A percentile compares a stretch with the other conserved stretches of the same genome.
phyloP scores from a whole-genome alignment of 805 yeast genomes.

The Vanderwaltozyma tropicalis region DNA sequence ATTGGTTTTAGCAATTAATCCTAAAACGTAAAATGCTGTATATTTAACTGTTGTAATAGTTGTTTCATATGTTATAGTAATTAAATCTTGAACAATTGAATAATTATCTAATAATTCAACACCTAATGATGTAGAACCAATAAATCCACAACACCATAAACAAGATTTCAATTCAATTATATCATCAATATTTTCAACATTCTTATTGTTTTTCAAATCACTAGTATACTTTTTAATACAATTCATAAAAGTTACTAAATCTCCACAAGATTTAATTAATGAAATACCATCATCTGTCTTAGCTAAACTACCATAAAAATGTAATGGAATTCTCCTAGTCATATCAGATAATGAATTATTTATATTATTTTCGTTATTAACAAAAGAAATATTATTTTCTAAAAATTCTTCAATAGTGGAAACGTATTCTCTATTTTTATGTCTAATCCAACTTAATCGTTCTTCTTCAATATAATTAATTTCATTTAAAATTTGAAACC shows the following conservation, averaged over 20 bases:
- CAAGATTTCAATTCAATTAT: constrained; percentile 54
- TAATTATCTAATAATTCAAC: constrained; percentile 46
- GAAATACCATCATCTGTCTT: constrained; percentile 72
- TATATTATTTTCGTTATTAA: neutral
- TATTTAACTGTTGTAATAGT: constrained; percentile 56
- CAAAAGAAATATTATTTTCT: constrained; percentile 7
- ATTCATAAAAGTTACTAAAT: constrained; percentile 32
- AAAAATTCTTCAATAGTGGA: constrained; percentile 35
- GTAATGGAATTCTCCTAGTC: constrained; percentile 37
- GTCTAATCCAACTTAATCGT: constrained; percentile 55
- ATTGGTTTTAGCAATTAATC: constrained; percentile 57
- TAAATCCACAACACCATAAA: constrained; percentile 80
- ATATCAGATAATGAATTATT: neutral
- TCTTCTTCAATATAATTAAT: constrained; percentile 54
- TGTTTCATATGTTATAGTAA: constrained; percentile 38
- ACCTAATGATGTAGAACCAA: constrained; percentile 66
- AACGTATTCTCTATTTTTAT: constrained; percentile 38
- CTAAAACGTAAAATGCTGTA: constrained; percentile 67
- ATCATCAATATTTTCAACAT: constrained; percentile 22
- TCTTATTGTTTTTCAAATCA: constrained; percentile 7
- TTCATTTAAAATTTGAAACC: constrained; percentile 54
- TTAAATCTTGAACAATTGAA: constrained; percentile 43
- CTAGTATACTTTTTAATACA: constrained; percentile 26
- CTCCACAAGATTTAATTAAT: constrained; percentile 43
- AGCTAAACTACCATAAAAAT: constrained; percentile 72